Evolutionary conservation across 768 basidiomycete genomes (phyloP).

Genomic region (Daedaleopsis sinensis): DNA sequence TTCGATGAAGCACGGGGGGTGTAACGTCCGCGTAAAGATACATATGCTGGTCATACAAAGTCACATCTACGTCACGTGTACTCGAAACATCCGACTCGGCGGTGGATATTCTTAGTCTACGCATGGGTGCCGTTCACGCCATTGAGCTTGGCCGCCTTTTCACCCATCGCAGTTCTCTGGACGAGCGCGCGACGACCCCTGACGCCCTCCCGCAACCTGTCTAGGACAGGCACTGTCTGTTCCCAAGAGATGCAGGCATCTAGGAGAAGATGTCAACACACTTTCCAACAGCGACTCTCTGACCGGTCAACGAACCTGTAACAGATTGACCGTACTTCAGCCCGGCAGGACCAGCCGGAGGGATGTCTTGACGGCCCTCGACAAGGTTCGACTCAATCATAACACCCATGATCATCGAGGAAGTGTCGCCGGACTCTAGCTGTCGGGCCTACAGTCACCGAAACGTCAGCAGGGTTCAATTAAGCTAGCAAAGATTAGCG

Average conservation of each 20-base stretch:
- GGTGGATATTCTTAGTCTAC: neutral
- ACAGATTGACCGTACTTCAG: conserved; percentile 86
- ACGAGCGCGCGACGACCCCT: conserved; percentile 66
- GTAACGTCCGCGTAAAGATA: conserved; percentile 6
- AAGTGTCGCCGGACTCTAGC: conserved; percentile 71
- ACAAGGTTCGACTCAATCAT: conserved; percentile 95
- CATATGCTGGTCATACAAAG: conserved; percentile 3
- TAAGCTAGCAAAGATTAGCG: neutral
- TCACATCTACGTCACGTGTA: conserved; percentile 5
- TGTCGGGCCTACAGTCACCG: conserved; percentile 59
- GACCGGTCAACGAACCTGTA: conserved; percentile 69
- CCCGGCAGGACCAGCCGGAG: conserved; percentile 66
- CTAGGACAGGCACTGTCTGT: conserved; percentile 76
- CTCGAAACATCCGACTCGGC: neutral
- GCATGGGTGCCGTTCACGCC: conserved; percentile 19
- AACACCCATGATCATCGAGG: conserved; percentile 80
- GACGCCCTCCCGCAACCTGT: conserved; percentile 88
- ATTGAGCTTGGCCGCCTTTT: conserved; percentile 9
- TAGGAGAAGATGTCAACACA: conserved; percentile 9
- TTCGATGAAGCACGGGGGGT: neutral
- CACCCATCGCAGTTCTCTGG: conserved; percentile 34
- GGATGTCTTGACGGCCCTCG: conserved; percentile 87
- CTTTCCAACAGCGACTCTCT: neutral
- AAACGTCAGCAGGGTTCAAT: neutral
- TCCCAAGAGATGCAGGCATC: conserved; percentile 76